Evolutionary conservation across 768 basidiomycete species (phyloP).

Genomic region (Strobilomyces echinocephalus): DNA sequence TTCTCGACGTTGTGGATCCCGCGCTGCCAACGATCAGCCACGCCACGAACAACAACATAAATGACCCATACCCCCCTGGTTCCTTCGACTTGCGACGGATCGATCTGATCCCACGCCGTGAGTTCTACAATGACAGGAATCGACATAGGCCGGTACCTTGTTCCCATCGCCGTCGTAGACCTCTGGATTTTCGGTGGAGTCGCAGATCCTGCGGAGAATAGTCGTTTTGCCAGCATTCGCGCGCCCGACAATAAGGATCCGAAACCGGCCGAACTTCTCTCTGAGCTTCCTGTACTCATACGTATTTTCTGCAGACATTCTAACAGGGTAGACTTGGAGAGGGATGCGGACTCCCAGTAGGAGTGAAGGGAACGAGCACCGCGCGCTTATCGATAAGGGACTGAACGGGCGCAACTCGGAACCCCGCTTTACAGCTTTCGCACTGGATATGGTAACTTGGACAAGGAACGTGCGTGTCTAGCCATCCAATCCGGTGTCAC

Average conservation of each 20-base stretch:
- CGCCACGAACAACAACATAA: too few relatives aligned
- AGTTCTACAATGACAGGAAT: neutral
- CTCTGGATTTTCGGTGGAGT: slow-evolving; percentile 3
- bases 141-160: neutral
- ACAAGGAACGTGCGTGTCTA: too few relatives aligned
- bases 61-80: neutral
- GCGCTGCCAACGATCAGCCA: neutral
- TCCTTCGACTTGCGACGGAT: slow-evolving; percentile 1
- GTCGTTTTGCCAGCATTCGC: slow-evolving; percentile 2
- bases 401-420: too few relatives aligned
- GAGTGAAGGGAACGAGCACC: too few relatives aligned
- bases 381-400: too few relatives aligned
- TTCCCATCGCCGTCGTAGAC: neutral
- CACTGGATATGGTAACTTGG: too few relatives aligned
- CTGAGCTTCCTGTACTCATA: too few relatives aligned
- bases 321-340: neutral
- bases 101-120: neutral
- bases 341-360: too few relatives aligned
- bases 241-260: neutral
- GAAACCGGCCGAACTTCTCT: neutral
- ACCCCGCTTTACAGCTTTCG: too few relatives aligned
- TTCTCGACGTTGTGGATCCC: neutral
- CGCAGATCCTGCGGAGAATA: neutral
- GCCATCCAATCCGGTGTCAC: too few relatives aligned
- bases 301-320: neutral